These are phyloP conservation scores for Metschnikowia sp. DNA, from an alignment of 805 yeast genomes.

Conservation along the genomic window DNA sequence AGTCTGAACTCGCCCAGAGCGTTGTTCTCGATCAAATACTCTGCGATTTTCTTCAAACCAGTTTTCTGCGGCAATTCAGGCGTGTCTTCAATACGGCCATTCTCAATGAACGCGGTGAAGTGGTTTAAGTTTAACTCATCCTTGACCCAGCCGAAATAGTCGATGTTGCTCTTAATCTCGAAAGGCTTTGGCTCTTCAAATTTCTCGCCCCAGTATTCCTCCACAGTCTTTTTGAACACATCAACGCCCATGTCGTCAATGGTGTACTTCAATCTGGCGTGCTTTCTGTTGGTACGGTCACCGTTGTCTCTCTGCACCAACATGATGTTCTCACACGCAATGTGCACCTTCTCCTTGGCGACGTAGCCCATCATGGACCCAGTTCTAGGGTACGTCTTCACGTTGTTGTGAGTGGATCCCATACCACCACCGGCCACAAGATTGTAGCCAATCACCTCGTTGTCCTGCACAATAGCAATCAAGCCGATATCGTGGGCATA, in stretches of 20 bases:
- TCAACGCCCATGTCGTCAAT: constrained; percentile 92
- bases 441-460: constrained; percentile 73
- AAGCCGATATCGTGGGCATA: constrained; percentile 94
- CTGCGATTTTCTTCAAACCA: constrained; percentile 78
- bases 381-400: constrained; percentile 93
- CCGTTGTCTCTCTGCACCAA: constrained; percentile 92
- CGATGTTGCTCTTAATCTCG: constrained; percentile 82
- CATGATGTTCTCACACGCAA: constrained; percentile 88
- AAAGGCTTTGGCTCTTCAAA: constrained; percentile 70
- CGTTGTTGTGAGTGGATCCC: constrained; percentile 97
- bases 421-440: constrained; percentile 96
- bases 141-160: constrained; percentile 89
- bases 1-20: constrained; percentile 80
- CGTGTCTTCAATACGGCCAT: constrained; percentile 94
- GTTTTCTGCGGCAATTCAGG: constrained; percentile 85
- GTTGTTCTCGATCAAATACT: constrained; percentile 53
- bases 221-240: constrained; percentile 73
- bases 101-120: constrained; percentile 91
- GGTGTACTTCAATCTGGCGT: constrained; percentile 95
- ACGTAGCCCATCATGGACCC: constrained; percentile 85
- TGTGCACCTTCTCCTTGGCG: constrained; percentile 60
- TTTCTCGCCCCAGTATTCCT: constrained; percentile 73
- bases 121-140: constrained; percentile 84
- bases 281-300: constrained; percentile 94
- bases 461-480: constrained; percentile 74